Base-by-base conservation (phyloP, 768 basidiomycete genomes). In the Russula olivacea region DNA sequence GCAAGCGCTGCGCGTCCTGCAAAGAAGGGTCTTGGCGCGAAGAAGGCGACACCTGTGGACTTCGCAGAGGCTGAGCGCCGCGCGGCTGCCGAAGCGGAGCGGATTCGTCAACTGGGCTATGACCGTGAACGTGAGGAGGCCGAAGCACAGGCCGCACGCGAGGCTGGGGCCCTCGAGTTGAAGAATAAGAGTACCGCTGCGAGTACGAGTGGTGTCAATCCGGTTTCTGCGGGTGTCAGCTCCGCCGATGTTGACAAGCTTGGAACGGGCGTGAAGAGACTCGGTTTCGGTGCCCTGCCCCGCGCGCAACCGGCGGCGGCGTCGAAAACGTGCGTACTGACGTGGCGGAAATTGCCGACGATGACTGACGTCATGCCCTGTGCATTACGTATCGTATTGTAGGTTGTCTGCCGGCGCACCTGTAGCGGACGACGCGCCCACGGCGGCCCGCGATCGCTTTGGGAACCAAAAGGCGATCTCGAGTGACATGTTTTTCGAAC, bases 401-500 rank as follows among this genome's bases (percentile, higher is more conserved):
- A 69, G 68, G 30, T n/a, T n/a, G n/a, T 67, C 69, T 10, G 30
- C 55, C 15, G 63, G 36, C 2, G 54, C 66, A 23, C 57, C 76
- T 1, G 71, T 74, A 2, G 72, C 52, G 5, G 87, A 86, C 55
- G 84, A 90, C 57, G 77, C 85, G 30, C 85, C 86, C 0, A 93
- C 85, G 5, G 83, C 83, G 19, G 96, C 97, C 1, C 85, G 94
- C 61, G 89, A 95, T 9, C 92, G 91, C 69, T 99, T 98, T 73
- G 91, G 93, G 2, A 74, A 71, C 63, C 97, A 98, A 73, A 99
- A 98, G 72, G 93, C 84, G 58, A 99, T 99, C 73, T 98, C 95
- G 6, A 96, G 93, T 4, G 97, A 98, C 71, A 93, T 94, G 91
- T 98, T 88, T 79, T 98, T 98, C 72, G 93, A 88, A 25, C 83